Conservation (phyloP, 2,329 filamentous ascomycete genomes). For the Claviceps paspali region DNA sequence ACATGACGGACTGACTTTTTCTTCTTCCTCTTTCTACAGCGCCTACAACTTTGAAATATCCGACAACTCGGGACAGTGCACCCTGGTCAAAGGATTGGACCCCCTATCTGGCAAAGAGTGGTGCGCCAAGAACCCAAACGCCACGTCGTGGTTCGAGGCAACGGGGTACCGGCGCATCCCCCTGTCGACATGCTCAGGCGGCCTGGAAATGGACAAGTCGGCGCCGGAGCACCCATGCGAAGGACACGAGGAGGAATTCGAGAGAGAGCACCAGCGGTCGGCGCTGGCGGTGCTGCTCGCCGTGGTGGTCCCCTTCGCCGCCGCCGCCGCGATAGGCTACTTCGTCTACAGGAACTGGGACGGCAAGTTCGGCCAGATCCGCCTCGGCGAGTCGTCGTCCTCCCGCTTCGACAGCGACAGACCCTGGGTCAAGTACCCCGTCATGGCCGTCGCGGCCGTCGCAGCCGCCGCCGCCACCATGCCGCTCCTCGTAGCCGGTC, state of each 20-base stretch:
- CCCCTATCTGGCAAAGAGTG: constrained; percentile 37
- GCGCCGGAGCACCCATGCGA: constrained; percentile 44
- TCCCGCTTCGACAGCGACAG: constrained; percentile 47
- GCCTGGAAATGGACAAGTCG: constrained; percentile 57
- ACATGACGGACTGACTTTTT: constrained; percentile 1
- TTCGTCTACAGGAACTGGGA: constrained; percentile 77
- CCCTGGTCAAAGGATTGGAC: constrained; percentile 56
- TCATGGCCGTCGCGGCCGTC: constrained; percentile 53
- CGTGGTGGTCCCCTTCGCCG: constrained; percentile 56
- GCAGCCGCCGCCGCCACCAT: constrained; percentile 45
- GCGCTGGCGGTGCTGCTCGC: constrained; percentile 73
- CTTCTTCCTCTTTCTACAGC: too few relatives aligned
- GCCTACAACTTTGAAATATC: constrained; percentile 88
- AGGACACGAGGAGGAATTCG: constrained; percentile 68
- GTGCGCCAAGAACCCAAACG: constrained; percentile 47
- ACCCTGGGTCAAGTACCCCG: constrained; percentile 67
- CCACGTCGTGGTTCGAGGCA: constrained; percentile 65
- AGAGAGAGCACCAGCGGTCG: constrained; percentile 52
- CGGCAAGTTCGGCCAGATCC: constrained; percentile 81
- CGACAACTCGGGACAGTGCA: constrained; percentile 57
- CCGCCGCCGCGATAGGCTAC: constrained; percentile 62
- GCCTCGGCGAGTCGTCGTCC: constrained; percentile 54
- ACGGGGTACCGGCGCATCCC: constrained; percentile 85
- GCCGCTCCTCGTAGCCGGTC: constrained; percentile 55
- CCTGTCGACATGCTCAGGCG: constrained; percentile 71